Evolutionary conservation across 2,329 filamentous ascomycete species (phyloP).

Genomic region (Penicillium sclerotiorum): DNA sequence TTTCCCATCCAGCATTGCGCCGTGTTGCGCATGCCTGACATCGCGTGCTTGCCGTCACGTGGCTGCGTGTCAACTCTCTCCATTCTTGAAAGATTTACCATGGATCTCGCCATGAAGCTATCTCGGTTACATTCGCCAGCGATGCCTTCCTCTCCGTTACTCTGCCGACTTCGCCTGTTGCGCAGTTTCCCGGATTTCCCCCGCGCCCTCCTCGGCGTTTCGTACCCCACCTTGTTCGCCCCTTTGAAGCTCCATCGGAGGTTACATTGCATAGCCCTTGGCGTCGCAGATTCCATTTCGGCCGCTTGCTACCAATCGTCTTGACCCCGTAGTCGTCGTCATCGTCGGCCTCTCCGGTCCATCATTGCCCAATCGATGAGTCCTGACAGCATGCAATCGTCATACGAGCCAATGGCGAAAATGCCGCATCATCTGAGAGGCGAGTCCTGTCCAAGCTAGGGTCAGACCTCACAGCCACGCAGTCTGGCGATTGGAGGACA

Average conservation of each 20-base stretch:
- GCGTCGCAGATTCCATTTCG: constrained; percentile 8
- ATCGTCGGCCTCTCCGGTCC: constrained; percentile 13
- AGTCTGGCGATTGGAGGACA: constrained; percentile 2
- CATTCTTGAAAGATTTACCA: not conserved
- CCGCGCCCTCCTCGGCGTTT: constrained; percentile 2
- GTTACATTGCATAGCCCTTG: constrained; percentile 12
- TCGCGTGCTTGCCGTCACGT: not conserved
- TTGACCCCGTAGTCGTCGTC: constrained; percentile 6
- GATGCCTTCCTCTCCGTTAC: not conserved
- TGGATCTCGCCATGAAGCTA: constrained; percentile 4
- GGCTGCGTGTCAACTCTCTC: not conserved
- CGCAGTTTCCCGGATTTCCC: constrained; percentile 5
- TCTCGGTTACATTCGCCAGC: constrained; percentile 7
- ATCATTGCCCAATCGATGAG: constrained; percentile 7
- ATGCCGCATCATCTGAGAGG: constrained; percentile 6
- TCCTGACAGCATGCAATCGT: constrained; percentile 6
- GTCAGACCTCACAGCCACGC: constrained; percentile 4
- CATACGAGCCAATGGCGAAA: constrained; percentile 17
- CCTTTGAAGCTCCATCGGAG: constrained; percentile 2
- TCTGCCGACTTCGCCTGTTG: constrained; percentile 1
- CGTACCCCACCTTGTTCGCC: constrained; percentile 5
- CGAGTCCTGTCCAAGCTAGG: not conserved
- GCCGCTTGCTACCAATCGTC: not conserved
- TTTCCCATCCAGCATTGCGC: not conserved
- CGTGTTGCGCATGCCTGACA: constrained; percentile 1